These are phyloP conservation scores for Fusarium equiseti DNA, from an alignment of 2,329 filamentous ascomycete species.

Conservation along the genomic window DNA sequence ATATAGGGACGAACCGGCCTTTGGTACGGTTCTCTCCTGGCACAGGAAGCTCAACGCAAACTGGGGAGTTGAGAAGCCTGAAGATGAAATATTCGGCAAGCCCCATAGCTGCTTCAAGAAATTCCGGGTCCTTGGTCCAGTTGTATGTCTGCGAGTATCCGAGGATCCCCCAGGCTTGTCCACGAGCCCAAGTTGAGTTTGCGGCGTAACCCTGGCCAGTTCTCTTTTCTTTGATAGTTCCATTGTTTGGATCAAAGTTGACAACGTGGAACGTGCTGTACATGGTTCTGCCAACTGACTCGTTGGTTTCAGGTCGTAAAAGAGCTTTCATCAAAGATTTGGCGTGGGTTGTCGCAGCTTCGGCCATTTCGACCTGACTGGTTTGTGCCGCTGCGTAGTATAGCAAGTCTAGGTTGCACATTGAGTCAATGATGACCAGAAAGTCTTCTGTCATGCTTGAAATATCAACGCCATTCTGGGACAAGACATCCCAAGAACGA, in stretches of 20 bases:
- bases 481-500: conserved; percentile 60
- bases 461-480: conserved; percentile 49
- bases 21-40: conserved; percentile 7
- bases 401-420: conserved; percentile 56
- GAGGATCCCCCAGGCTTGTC: conserved; percentile 65
- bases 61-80: conserved; percentile 53
- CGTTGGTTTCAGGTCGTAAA: conserved; percentile 52
- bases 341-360: conserved; percentile 55
- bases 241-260: conserved; percentile 60
- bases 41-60: conserved; percentile 45
- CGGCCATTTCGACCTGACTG: conserved; percentile 43
- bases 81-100: conserved; percentile 64
- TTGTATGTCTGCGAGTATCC: conserved; percentile 63
- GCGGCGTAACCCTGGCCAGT: conserved; percentile 63
- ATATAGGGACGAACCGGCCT: conserved; percentile 50
- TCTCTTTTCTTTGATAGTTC: conserved; percentile 57
- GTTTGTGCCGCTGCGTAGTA: conserved; percentile 53
- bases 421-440: conserved; percentile 58
- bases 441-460: conserved; percentile 52
- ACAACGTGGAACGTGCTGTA: conserved; percentile 61
- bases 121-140: conserved; percentile 60
- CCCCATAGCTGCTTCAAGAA: conserved; percentile 59
- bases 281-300: conserved; percentile 23
- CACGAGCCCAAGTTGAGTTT: conserved; percentile 63
- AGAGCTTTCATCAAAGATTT: conserved; percentile 55